Evolutionary conservation across 2,329 filamentous ascomycete genomes (phyloP).

Genomic region (Colletotrichum sp.): DNA sequence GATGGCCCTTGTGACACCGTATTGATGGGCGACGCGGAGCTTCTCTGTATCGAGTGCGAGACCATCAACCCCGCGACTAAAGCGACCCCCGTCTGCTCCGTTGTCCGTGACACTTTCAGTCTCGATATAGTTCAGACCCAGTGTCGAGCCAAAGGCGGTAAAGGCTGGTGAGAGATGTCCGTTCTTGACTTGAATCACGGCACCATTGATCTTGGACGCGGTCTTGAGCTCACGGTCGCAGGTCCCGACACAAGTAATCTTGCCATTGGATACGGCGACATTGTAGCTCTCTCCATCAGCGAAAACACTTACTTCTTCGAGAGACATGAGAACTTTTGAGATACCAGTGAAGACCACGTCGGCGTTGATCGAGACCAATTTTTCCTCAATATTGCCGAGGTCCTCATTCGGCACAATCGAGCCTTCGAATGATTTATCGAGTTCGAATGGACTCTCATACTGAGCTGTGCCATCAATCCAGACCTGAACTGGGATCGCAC

Average conservation of each 20-base stretch:
- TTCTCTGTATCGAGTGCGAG: conserved; percentile 63
- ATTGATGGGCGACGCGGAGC: conserved; percentile 54
- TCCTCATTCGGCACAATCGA: conserved; percentile 43
- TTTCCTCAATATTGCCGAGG: conserved; percentile 45
- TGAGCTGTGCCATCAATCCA: conserved; percentile 69
- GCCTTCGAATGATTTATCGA: conserved; percentile 51
- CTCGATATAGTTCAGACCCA: conserved; percentile 70
- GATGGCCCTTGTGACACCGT: conserved; percentile 64
- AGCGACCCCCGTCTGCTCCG: conserved; percentile 48
- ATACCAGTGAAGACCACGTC: conserved; percentile 63
- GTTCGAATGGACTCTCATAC: conserved; percentile 57
- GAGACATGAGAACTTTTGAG: conserved; percentile 52
- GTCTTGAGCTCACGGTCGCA: conserved; percentile 51
- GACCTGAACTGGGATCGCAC: conserved; percentile 64
- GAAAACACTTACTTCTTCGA: conserved; percentile 31
- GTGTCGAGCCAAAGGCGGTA: conserved; percentile 62
- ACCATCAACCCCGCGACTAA: conserved; percentile 64
- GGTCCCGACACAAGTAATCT: conserved; percentile 60
- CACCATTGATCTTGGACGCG: conserved; percentile 34
- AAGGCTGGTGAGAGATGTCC: conserved; percentile 65
- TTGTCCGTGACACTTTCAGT: conserved; percentile 61
- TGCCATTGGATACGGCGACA: conserved; percentile 57
- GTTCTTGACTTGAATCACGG: conserved; percentile 54
- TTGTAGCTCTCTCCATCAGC: conserved; percentile 43
- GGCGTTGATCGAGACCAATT: conserved; percentile 34